phyloP scores from a whole-genome alignment of 1,284 basidiomycete species.

The Coniferiporia weirii region DNA sequence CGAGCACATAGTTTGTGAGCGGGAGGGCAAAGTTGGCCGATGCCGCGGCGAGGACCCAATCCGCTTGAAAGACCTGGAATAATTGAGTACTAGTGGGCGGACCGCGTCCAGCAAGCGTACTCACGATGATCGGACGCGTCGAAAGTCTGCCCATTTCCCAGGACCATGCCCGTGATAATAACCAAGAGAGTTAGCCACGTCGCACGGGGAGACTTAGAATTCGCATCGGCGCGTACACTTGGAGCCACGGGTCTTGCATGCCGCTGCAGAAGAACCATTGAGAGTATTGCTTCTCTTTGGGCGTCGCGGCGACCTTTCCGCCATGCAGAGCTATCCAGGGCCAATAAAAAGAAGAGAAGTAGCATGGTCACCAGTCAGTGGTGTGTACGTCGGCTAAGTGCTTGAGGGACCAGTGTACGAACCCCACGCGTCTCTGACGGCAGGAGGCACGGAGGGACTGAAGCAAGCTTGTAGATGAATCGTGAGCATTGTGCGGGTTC shows the following conservation, averaged over 20 bases:
- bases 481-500: background rate
- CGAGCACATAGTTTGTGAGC: constrained; percentile 16
- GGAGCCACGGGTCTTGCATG: constrained; percentile 16
- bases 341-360: background rate
- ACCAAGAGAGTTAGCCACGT: background rate
- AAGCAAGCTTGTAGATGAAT: constrained; percentile 15
- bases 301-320: constrained; percentile 12
- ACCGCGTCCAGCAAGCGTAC: background rate
- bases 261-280: constrained; percentile 19
- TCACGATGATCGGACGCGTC: constrained; percentile 13
- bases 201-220: background rate
- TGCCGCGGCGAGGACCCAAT: constrained; percentile 19
- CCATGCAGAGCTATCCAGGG: constrained; percentile 9
- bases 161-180: background rate
- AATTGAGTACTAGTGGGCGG: background rate
- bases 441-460: constrained; percentile 17
- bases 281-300: constrained; percentile 12
- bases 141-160: constrained; percentile 1
- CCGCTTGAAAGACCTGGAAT: constrained; percentile 18
- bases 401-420: background rate
- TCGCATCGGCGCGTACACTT: constrained; percentile 10
- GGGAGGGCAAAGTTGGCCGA: constrained; percentile 12
- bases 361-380: background rate
- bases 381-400: background rate
- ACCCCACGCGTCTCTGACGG: constrained; percentile 17